Base-by-base conservation (phyloP, 192 early-diverging fungal genomes). In the Phlyctochytrium arcticum region DNA sequence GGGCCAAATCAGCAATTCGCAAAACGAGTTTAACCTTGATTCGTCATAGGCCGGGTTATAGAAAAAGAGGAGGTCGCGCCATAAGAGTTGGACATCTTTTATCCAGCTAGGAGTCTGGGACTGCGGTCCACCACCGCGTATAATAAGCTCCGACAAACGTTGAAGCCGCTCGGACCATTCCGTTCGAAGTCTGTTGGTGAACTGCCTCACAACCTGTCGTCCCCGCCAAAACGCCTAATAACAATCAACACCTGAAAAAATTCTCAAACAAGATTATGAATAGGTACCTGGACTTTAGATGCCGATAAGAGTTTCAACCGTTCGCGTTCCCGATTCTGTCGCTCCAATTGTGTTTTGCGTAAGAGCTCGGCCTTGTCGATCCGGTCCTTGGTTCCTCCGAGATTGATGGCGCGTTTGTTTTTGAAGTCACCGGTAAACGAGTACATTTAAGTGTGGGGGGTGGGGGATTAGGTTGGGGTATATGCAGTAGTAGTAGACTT, bases 371-470 rank as follows among this genome's bases (percentile, higher is more conserved):
- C 72, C 54, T 87, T 88, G 66, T 90, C 87, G n/a, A 85, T 71
- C 48, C 82, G 75, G n/a, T 68, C 47, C 42, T 70, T 80, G n/a
- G 44, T 73, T 0, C 92, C 91, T 49, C 92, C 94, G 33, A 97
- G 80, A 59, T 88, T 92, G 57, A 96, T 96, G 39, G 82, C 80
- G 19, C 87, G 76, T 48, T 83, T 83, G 32, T 76, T 54, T 73
- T 87, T 92, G 69, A 85, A 89, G 63, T 89, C 86, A 23, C 93
- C 93, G 55, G 91, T 89, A 68, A 95, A 95, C 15, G 60, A 56
- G 34, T 55, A 69, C 68, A 69, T 69, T n/a, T n/a, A n/a, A n/a
- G n/a, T n/a, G n/a, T n/a, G n/a, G n/a, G n/a, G n/a, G n/a, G n/a
- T n/a, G n/a, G n/a, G n/a, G n/a, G n/a, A n/a, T n/a, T n/a, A n/a